These are phyloP conservation scores for Chamaenerion angustifolium DNA, from an alignment of 345 rosid species.

Conservation along the genomic window DNA sequence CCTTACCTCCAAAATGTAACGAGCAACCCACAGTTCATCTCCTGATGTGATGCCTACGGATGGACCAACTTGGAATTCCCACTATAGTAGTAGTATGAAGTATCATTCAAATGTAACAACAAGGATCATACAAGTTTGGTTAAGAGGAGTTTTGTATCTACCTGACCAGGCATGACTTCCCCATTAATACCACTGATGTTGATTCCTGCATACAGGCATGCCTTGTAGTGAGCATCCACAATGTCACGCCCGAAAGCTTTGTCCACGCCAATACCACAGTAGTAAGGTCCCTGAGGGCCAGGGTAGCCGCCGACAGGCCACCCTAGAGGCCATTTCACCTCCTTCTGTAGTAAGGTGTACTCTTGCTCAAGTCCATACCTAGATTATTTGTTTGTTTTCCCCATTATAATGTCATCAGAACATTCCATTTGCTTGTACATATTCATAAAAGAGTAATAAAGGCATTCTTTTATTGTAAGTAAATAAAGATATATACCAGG, in stretches of 20 bases:
- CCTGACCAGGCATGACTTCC: slow-evolving; percentile 92
- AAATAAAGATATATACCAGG: no score
- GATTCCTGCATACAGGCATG: slow-evolving; percentile 71
- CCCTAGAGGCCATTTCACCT: slow-evolving; percentile 49
- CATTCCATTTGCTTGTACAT: no score
- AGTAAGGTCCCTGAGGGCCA: slow-evolving; percentile 86
- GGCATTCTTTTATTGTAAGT: no score
- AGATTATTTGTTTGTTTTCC: no score
- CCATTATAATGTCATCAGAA: no score
- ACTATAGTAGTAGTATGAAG: slow-evolving; percentile 16
- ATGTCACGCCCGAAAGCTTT: slow-evolving; percentile 73
- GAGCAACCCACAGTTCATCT: slow-evolving; percentile 67
- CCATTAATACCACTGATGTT: slow-evolving; percentile 73
- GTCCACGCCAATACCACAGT: slow-evolving; percentile 72
- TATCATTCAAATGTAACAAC: neutral
- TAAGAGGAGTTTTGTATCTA: slow-evolving; percentile 38
- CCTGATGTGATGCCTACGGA: slow-evolving; percentile 56
- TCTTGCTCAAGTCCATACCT: slow-evolving; percentile 84
- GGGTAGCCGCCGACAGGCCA: slow-evolving; percentile 77
- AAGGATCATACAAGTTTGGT: no score
- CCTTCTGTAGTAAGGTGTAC: slow-evolving; percentile 59
- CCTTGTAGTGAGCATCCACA: slow-evolving; percentile 69
- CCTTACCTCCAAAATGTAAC: slow-evolving; percentile 77
- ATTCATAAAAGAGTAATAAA: no score
- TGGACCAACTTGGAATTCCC: slow-evolving; percentile 93